Base-by-base conservation (phyloP, 176 grass and related monocot genomes). In the Chloris gayana region DNA sequence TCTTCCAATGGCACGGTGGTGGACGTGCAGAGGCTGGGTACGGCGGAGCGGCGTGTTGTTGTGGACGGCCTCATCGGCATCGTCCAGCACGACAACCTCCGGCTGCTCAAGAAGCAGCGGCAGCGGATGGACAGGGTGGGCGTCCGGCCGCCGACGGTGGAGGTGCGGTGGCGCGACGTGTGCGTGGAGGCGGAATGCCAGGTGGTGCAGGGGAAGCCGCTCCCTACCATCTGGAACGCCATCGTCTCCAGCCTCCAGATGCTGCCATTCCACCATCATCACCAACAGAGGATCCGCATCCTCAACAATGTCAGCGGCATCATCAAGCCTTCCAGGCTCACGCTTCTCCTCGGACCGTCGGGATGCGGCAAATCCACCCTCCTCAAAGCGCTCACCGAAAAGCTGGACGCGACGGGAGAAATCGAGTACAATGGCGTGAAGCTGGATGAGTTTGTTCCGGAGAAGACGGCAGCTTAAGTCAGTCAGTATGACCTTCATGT, bases 311-410 rank as follows among this genome's bases (percentile, higher is more conserved):
- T 72, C 69, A 77, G 75, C 39, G 75, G 75, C 75, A 25, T 77
- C 39, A 5, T 47, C 26, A 97, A 90, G 75, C 87, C 94, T 15
- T 65, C 49, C 26, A 60, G 89, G 88, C 89, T 97, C 64, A 93
- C 89, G 70, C 94, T 97, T 21, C 80, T 97, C 35, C 91, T 97
- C 14, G 91, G 91, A 13, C 89, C 91, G 34, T 91, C 91, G 24
- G 87, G 89, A 73, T 84, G 89, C 82, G 94, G 94, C 33, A 97
- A 97, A 78, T 82, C 94, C 3, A 94, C 91, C 11, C 89, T 94
- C 59, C 70, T 97, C 71, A 83, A 69, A 66, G 91, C 94, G 31
- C 87, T 97, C 29, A 75, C 86, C 4, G 94, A 91, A 71, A 97
- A 88, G 82, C 78, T 93, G 73, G 76, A 70, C 67, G 78, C 88